A percentile compares a stretch with the other conserved stretches of the same genome.
phyloP scores from a whole-genome alignment of 306 rosid genomes.

The Echinosophora koreensis region DNA sequence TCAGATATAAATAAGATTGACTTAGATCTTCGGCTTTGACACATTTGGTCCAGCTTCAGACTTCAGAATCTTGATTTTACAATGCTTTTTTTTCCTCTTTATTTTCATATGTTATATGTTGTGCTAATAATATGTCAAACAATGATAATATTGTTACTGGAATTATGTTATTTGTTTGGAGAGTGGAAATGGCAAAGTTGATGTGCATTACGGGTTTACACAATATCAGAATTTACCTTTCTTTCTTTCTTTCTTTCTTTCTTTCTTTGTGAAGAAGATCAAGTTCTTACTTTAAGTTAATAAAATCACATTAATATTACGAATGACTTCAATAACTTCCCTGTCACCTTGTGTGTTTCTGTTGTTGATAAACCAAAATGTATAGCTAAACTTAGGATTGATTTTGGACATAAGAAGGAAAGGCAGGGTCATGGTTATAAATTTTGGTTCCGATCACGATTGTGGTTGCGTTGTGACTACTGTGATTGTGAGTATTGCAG shows the following conservation, averaged over 20 bases:
- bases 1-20: conserved; percentile 61
- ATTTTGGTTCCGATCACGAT: no score
- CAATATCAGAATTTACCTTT: neutral
- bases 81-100: conserved; percentile 7
- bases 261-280: neutral
- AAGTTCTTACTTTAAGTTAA: neutral
- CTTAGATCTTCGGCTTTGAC: conserved; percentile 72
- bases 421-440: neutral
- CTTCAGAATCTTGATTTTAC: neutral
- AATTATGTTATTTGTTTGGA: conserved; percentile 9
- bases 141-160: conserved; percentile 1
- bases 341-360: neutral
- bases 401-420: conserved; percentile 4
- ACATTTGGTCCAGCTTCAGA: neutral
- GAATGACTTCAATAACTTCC: neutral
- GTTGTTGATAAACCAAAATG: neutral
- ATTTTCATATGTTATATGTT: conserved; percentile 12
- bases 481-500: no score
- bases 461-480: no score
- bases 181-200: neutral
- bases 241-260: neutral
- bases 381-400: neutral
- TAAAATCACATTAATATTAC: neutral
- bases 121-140: conserved; percentile 35
- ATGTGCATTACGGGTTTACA: neutral